Conservation (phyloP, 164 flowering plant species). For the Euptelea pleiosperma region DNA sequence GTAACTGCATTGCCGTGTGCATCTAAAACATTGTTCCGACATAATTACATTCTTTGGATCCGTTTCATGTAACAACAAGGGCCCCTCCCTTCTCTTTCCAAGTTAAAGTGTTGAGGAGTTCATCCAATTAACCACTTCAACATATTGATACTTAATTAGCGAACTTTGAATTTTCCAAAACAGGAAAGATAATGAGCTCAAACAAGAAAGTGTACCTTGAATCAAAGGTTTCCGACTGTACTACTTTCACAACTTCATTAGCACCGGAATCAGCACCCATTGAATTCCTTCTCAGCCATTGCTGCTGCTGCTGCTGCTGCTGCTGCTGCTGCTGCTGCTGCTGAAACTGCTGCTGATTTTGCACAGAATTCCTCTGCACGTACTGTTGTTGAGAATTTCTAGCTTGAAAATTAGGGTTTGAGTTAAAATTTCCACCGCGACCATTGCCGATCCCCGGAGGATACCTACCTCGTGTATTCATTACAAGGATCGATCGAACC, state of each 20-base stretch:
- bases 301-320: conserved; percentile 41
- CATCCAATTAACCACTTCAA: too few species aligned
- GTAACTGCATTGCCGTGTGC: too few species aligned
- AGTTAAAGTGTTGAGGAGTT: too few species aligned
- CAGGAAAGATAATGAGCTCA: not conserved
- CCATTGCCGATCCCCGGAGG: conserved; percentile 89
- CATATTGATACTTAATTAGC: too few species aligned
- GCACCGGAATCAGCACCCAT: conserved; percentile 38
- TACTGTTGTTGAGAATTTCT: conserved; percentile 62
- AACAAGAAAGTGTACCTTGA: conserved; percentile 38
- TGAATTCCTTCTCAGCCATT: conserved; percentile 74
- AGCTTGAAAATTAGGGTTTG: conserved; percentile 51
- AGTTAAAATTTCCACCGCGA: conserved; percentile 36
- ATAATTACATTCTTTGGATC: too few species aligned
- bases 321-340: too few species aligned
- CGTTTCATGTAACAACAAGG: too few species aligned
- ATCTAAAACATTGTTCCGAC: too few species aligned
- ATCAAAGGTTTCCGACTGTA: conserved; percentile 73
- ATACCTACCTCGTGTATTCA: conserved; percentile 70
- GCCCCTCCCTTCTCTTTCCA: too few species aligned
- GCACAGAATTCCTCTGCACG: conserved; percentile 49
- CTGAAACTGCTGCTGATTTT: conserved; percentile 30
- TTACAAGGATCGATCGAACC: conserved; percentile 14
- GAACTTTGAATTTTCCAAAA: too few species aligned
- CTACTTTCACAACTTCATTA: conserved; percentile 84